These are phyloP conservation scores for Chondrostereum purpureum DNA, from an alignment of 1,284 basidiomycete genomes.

Conservation along the genomic window DNA sequence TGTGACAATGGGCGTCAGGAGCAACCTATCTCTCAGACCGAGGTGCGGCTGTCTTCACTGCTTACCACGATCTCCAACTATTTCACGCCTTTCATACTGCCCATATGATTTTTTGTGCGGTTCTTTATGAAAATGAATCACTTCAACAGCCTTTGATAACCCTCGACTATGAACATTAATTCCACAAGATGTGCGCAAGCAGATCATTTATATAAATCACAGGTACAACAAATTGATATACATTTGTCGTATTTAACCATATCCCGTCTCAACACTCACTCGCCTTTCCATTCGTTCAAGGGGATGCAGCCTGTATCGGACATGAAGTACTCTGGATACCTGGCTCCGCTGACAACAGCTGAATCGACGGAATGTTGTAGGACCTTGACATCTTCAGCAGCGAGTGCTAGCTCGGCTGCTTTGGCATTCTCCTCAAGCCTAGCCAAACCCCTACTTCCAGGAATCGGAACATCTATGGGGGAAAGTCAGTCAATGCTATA, in stretches of 20 bases:
- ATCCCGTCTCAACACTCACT: slow-evolving; percentile 1
- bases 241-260: neutral
- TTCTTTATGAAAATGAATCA: too few species aligned
- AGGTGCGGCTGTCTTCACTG: too few species aligned
- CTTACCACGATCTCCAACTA: too few species aligned
- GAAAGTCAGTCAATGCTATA: slow-evolving; percentile 10
- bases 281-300: slow-evolving; percentile 20
- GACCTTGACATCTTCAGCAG: slow-evolving; percentile 21
- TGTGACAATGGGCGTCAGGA: too few species aligned
- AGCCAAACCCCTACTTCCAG: slow-evolving; percentile 17
- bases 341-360: slow-evolving; percentile 18
- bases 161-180: too few species aligned
- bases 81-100: too few species aligned
- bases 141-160: too few species aligned
- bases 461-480: slow-evolving; percentile 22
- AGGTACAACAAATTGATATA: too few species aligned
- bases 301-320: slow-evolving; percentile 13
- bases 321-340: slow-evolving; percentile 11
- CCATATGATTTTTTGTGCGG: too few species aligned
- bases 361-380: slow-evolving; percentile 21
- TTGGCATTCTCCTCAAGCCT: slow-evolving; percentile 26
- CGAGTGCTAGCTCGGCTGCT: slow-evolving; percentile 21
- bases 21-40: too few species aligned
- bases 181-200: too few species aligned
- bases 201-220: neutral